Evolutionary conservation across 805 yeast genomes (phyloP).

Genomic region (Yamadazyma sp.): DNA sequence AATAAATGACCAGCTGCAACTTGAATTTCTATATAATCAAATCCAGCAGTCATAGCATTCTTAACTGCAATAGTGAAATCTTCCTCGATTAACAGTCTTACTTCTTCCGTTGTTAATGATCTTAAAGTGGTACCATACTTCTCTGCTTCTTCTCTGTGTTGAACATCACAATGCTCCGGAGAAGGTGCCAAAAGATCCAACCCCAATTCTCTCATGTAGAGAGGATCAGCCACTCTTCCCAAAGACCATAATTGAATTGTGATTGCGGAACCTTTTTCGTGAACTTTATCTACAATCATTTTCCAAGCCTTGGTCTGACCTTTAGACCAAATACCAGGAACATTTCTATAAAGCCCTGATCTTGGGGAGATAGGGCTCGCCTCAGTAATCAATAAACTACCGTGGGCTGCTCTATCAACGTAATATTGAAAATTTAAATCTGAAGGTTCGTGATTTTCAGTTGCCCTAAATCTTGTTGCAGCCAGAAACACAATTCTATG

Average conservation of each 20-base stretch:
- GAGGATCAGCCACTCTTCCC: conserved; percentile 39
- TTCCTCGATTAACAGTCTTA: conserved; percentile 16
- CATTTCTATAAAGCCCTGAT: conserved; percentile 38
- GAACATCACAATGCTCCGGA: background rate
- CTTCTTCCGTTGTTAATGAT: conserved; percentile 18
- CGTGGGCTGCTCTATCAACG: conserved; percentile 25
- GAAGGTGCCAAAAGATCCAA: conserved; percentile 11
- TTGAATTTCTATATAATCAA: conserved; percentile 37
- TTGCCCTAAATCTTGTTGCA: conserved; percentile 23
- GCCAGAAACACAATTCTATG: conserved; percentile 27
- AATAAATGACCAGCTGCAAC: conserved; percentile 38
- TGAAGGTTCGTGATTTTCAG: conserved; percentile 22
- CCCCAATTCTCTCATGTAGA: conserved; percentile 20
- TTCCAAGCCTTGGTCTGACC: conserved; percentile 50
- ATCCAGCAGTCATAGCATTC: conserved; percentile 29
- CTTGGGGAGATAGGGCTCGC: conserved; percentile 27
- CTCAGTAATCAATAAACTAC: conserved; percentile 29
- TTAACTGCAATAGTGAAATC: conserved; percentile 24
- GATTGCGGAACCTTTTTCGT: conserved; percentile 38
- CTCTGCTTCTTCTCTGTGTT: conserved; percentile 1
- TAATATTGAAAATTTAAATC: conserved; percentile 26
- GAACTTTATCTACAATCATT: conserved; percentile 43
- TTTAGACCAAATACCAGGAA: conserved; percentile 50
- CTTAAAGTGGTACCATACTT: conserved; percentile 9
- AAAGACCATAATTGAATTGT: conserved; percentile 53